Percentiles rank a stretch among this genome's conserved stretches.
These are phyloP conservation scores for Fusarium aywerte DNA, from an alignment of 2,329 filamentous ascomycete genomes.

Conservation along the genomic window DNA sequence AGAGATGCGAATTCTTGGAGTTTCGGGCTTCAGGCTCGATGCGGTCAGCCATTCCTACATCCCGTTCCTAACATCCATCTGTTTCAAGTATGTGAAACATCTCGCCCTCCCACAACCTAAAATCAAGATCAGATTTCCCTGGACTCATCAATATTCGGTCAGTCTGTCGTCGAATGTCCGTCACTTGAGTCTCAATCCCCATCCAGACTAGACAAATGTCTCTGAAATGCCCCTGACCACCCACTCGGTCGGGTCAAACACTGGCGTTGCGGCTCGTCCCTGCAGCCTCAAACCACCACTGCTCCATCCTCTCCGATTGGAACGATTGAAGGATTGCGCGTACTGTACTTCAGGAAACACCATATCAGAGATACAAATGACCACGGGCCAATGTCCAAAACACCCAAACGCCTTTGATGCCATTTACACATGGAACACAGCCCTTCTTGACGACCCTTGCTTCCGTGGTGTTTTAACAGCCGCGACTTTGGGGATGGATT, in stretches of 20 bases:
- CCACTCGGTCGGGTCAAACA: slow-evolving; percentile 17
- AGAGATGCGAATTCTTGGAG: slow-evolving; percentile 7
- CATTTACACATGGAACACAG: slow-evolving; percentile 28
- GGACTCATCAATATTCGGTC: slow-evolving; percentile 25
- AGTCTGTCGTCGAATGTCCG: slow-evolving; percentile 11
- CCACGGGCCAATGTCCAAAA: slow-evolving; percentile 21
- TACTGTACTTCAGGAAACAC: neutral
- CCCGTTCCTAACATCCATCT: slow-evolving; percentile 6
- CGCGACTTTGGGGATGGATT: neutral
- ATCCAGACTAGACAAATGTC: neutral
- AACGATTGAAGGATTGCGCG: neutral
- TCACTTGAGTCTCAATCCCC: slow-evolving; percentile 27
- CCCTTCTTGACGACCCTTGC: slow-evolving; percentile 28
- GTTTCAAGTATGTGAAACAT: slow-evolving; percentile 37
- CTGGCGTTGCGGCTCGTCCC: slow-evolving; percentile 33
- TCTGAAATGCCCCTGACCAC: slow-evolving; percentile 12
- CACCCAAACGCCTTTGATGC: slow-evolving; percentile 26
- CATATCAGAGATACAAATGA: slow-evolving; percentile 9
- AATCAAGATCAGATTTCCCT: slow-evolving; percentile 32
- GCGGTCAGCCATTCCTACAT: slow-evolving; percentile 3
- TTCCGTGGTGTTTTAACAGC: slow-evolving; percentile 10
- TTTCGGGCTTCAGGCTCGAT: slow-evolving; percentile 11
- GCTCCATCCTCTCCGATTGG: neutral
- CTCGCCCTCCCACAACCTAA: slow-evolving; percentile 15
- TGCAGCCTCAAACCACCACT: slow-evolving; percentile 18